Evolutionary conservation across 768 basidiomycete genomes (phyloP), one percentile per base, ranked within the genome.

Genomic region (Kwoniella europaea): DNA sequence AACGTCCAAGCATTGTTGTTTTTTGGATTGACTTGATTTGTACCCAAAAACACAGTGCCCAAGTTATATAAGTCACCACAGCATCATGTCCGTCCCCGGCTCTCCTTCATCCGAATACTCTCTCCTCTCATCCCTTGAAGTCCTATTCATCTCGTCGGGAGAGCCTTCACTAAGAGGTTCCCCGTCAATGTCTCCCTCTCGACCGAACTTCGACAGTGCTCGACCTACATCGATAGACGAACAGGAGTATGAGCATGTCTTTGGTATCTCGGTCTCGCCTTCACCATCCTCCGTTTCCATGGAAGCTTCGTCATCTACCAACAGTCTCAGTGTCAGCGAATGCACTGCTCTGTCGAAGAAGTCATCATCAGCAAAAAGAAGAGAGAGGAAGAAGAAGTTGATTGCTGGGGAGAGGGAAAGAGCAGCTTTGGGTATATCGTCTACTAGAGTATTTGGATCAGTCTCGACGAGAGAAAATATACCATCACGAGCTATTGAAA

Each of bases 61-160:
- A 50, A 6, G 1, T 46, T 18, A 4, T 12, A 12, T 18, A 46
- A 16, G 46, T 18, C 35, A 61, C 6, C 18, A 61, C 44, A n/a
- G 42, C 59, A 43, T 4, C 42, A 35, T 35, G 35, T 35, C 1
- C 35, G 6, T 35, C 3, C 41, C 29, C 12, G n/a, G 1, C 16
- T 67, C 66, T 10, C 61, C 67, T 15, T 20, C 54, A 6, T 73
- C 75, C 20, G 70, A 71, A 22, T 71, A 62, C 50, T 76, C 75
- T 5, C 42, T 74, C 43, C 24, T 71, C 15, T 67, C 72, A 3
- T 71, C 75, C 7, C 24, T 76, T 18, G 75, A 71, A 20, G 27
- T 22, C 20, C 54, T 71, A 9, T 76, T 72, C 29, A 42, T 76
- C 42, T 65, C 69, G 2, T 59, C 67, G 18, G 44, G n/a, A 10